A percentile compares a stretch with the other conserved stretches of the same genome.
These are phyloP conservation scores for Themeda triandra DNA, from an alignment of 176 grass and related monocot species.

Conservation along the genomic window DNA sequence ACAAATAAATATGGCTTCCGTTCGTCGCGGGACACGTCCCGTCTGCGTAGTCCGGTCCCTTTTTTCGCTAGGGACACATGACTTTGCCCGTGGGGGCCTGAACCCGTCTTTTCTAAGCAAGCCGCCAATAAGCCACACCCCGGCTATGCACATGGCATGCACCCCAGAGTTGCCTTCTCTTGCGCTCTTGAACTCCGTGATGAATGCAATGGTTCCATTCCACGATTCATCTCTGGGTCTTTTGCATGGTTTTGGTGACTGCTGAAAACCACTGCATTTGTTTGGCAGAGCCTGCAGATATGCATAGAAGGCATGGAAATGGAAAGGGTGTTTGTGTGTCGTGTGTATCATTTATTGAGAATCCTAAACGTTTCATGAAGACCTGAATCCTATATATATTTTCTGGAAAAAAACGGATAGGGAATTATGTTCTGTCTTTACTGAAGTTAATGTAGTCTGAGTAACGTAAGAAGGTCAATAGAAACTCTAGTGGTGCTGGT, in stretches of 20 bases:
- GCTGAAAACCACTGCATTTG: background rate
- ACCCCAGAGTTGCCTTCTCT: background rate
- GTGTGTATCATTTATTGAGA: background rate
- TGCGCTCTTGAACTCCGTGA: background rate
- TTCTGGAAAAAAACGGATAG: background rate
- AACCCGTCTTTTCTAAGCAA: background rate
- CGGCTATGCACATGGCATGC: background rate
- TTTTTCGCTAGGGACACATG: background rate
- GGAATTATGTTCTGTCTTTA: background rate
- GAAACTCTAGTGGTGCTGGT: background rate
- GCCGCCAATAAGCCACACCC: no score
- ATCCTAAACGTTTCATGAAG: background rate
- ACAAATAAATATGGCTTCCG: background rate
- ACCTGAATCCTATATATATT: background rate
- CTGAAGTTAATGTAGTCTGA: background rate
- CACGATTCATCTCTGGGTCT: background rate
- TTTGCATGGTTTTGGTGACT: background rate
- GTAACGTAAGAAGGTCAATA: background rate
- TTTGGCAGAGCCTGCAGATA: background rate
- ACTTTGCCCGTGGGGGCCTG: background rate
- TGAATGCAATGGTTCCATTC: background rate
- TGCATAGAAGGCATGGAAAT: background rate
- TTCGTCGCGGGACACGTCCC: constrained; percentile 1
- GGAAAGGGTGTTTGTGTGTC: background rate
- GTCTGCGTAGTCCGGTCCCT: background rate